Base-by-base conservation (phyloP, 2,329 filamentous ascomycete species). In the Rhexocercosporidium sp. region DNA sequence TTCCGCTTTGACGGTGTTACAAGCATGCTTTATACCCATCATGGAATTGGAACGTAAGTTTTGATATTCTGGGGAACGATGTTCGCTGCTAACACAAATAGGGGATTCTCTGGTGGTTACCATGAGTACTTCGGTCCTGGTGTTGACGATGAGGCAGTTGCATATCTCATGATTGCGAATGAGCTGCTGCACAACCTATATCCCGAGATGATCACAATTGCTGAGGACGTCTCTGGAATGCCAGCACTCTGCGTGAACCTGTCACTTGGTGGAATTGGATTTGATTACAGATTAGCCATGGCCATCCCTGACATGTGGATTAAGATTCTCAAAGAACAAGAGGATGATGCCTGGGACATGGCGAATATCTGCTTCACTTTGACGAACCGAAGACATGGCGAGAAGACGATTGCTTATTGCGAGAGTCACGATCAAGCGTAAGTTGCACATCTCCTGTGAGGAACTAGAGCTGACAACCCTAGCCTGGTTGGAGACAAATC, bases 241-340 rank as follows among this genome's bases (percentile, higher is more conserved):
- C 96, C 96, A 18, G 95, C 94, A n/a, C 84, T 99, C 57, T 98
- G 96, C 79, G 81, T 99, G 44, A 89, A 92, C 7, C 83, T 97
- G 46, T 90, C 91, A 0, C 84, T 97, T 1, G 96, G 96, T 20
- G 96, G 96, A 69, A 89, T 98, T 73, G 96, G 96, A 29, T 99
- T 99, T 78, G 96, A 99, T 81, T 99, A 99, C 80, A 89, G 96
- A 72, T 88, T 99, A 37, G 94, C 94, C 64, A 99, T 99, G 96
- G 96, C 96, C 4, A 90, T 99, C 70, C 96, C 96, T 3, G 96
- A 99, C 79, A 92, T 99, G 88, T 99, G 96, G 89, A 99, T 99
- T 85, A 99, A 99, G 82, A 93, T 96, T 77, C 81, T 98, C 69
- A 99, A 99, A 80, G 96, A 99, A 81, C 89, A 93, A 78, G 86